Conservation (phyloP, 129 eudicot species). For the Flaveria trinervia region DNA sequence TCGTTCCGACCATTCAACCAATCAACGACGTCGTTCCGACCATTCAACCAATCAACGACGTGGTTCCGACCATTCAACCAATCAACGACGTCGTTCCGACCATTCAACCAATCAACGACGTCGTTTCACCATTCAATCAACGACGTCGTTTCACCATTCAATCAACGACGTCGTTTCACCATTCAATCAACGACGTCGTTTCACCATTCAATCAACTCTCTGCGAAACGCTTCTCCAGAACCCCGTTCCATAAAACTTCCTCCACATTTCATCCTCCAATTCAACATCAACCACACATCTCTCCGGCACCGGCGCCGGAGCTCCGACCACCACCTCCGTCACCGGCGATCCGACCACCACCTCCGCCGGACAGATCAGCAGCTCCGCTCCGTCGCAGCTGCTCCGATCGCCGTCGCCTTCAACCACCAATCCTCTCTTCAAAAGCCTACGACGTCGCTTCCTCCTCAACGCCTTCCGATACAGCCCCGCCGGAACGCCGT, state of each 20-base stretch:
- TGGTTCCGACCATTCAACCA: slow-evolving; percentile 27
- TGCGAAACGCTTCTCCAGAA: slow-evolving; percentile 75
- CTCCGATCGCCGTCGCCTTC: slow-evolving; percentile 26
- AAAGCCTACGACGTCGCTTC: slow-evolving; percentile 47
- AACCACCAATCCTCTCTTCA: slow-evolving; percentile 39
- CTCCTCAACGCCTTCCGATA: slow-evolving; percentile 56
- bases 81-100: slow-evolving; percentile 13
- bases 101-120: slow-evolving; percentile 26
- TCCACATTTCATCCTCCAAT: slow-evolving; percentile 86
- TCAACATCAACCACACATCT: slow-evolving; percentile 41
- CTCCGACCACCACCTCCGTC: slow-evolving; percentile 27
- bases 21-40: no score
- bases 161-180: slow-evolving; percentile 11
- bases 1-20: neutral
- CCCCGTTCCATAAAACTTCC: slow-evolving; percentile 62
- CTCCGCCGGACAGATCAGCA: slow-evolving; percentile 12
- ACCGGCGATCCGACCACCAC: no score
- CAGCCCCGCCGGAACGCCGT: slow-evolving; percentile 74
- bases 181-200: slow-evolving; percentile 25
- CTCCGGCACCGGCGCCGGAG: slow-evolving; percentile 26
- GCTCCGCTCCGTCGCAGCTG: slow-evolving; percentile 24
- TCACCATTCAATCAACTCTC: slow-evolving; percentile 35
- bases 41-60: neutral
- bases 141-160: slow-evolving; percentile 29
- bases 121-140: slow-evolving; percentile 32